A percentile compares a stretch with the other conserved stretches of the same genome.
phyloP scores from a whole-genome alignment of 1,284 basidiomycete genomes.

The Xanthoconium separans region DNA sequence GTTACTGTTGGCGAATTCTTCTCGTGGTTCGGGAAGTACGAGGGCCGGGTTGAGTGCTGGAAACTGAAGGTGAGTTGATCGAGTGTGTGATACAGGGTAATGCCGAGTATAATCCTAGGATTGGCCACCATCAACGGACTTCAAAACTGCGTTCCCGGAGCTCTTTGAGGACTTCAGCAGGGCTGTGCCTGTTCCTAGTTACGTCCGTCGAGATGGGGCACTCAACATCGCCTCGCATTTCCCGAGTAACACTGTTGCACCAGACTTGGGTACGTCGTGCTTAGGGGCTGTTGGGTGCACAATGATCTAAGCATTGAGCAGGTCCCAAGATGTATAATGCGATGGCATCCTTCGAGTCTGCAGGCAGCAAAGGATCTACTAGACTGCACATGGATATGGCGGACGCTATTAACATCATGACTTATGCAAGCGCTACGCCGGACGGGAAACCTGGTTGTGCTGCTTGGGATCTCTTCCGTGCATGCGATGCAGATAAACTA shows the following conservation, averaged over 20 bases:
- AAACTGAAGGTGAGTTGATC: constrained; percentile 72
- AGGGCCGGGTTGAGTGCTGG: constrained; percentile 56
- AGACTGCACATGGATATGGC: constrained; percentile 96
- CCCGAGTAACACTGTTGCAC: constrained; percentile 78
- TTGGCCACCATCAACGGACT: constrained; percentile 88
- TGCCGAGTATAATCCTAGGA: constrained; percentile 52
- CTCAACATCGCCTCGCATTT: constrained; percentile 88
- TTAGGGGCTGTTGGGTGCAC: neutral
- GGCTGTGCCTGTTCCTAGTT: constrained; percentile 85
- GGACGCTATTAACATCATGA: constrained; percentile 92
- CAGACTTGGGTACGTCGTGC: constrained; percentile 71
- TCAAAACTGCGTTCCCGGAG: constrained; percentile 80
- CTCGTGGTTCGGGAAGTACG: constrained; percentile 69
- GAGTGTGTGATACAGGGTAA: neutral
- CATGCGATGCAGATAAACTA: constrained; percentile 79
- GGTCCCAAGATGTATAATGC: constrained; percentile 84
- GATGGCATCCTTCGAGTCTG: constrained; percentile 59
- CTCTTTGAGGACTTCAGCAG: constrained; percentile 86
- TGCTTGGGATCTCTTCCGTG: constrained; percentile 89
- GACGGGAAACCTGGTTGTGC: constrained; percentile 78
- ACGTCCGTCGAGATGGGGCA: constrained; percentile 85
- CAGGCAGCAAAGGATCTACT: constrained; percentile 79
- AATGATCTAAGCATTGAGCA: constrained; percentile 38
- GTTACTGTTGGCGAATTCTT: constrained; percentile 82
- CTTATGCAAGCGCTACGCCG: constrained; percentile 61